Conservation (phyloP, 495 filamentous ascomycete genomes). For the Aspergillus mulundensis region DNA sequence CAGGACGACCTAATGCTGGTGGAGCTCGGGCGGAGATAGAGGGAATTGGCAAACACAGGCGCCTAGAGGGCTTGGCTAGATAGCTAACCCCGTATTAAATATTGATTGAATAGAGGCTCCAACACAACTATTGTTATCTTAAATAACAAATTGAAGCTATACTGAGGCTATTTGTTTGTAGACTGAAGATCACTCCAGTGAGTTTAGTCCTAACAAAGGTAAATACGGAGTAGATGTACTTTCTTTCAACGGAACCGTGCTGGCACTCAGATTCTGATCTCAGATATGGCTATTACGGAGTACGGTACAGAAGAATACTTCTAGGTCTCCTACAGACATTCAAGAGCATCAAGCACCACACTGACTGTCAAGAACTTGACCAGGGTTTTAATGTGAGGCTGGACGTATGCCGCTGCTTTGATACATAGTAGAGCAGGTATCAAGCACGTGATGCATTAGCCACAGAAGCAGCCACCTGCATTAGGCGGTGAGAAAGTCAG, state of each 20-base stretch:
- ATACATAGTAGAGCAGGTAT: background rate
- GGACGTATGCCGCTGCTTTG: background rate
- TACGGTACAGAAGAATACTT: too few relatives aligned
- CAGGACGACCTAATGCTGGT: constrained; percentile 3
- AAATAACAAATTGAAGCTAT: background rate
- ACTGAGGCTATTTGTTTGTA: too few relatives aligned
- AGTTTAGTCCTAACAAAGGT: too few relatives aligned
- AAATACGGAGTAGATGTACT: too few relatives aligned
- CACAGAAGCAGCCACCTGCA: constrained; percentile 2
- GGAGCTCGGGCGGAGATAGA: constrained; percentile 10
- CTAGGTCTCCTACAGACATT: background rate
- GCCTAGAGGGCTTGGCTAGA: background rate
- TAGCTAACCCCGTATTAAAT: background rate
- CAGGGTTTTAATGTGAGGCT: background rate
- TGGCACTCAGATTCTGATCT: too few relatives aligned
- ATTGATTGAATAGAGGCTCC: background rate
- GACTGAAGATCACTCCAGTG: too few relatives aligned
- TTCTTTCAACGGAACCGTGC: too few relatives aligned
- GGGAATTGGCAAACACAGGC: constrained; percentile 2
- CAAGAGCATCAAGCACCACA: background rate
- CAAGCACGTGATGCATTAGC: background rate
- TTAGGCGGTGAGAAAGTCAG: constrained; percentile 11
- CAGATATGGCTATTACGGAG: too few relatives aligned
- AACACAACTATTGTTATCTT: background rate
- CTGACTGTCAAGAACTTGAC: background rate